These are phyloP conservation scores for Gelatoporia subvermispora DNA, from an alignment of 768 basidiomycete genomes.

Conservation along the genomic window DNA sequence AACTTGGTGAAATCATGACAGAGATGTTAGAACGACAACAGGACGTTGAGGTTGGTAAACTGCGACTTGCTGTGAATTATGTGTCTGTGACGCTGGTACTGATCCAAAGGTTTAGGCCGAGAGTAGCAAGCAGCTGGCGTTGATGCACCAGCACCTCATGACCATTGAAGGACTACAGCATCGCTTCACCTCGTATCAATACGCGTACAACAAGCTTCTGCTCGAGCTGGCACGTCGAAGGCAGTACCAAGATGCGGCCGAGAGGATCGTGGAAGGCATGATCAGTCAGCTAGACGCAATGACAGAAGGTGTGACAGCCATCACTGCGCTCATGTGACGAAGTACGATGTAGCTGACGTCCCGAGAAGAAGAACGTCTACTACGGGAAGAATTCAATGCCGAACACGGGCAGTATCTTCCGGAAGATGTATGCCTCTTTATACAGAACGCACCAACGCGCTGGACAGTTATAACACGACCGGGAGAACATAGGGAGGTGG, in stretches of 20 bases:
- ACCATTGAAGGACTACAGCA: slow-evolving; percentile 61
- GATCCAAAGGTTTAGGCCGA: slow-evolving; percentile 33
- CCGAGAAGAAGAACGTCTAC: slow-evolving; percentile 59
- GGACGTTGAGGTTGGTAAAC: slow-evolving; percentile 51
- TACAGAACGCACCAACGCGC: slow-evolving; percentile 67
- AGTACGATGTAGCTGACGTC: neutral
- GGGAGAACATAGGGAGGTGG: slow-evolving; percentile 48
- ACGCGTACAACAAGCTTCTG: slow-evolving; percentile 69
- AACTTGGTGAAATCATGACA: slow-evolving; percentile 73
- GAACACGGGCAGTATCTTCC: slow-evolving; percentile 73
- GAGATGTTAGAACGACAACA: slow-evolving; percentile 73
- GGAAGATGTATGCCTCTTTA: slow-evolving; percentile 73
- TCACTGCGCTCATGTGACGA: neutral
- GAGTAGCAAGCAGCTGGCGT: slow-evolving; percentile 47
- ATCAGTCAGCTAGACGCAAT: slow-evolving; percentile 56
- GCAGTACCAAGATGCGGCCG: slow-evolving; percentile 61
- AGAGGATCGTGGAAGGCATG: slow-evolving; percentile 64
- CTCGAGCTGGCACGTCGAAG: slow-evolving; percentile 67
- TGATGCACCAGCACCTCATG: slow-evolving; percentile 56
- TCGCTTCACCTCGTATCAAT: slow-evolving; percentile 64
- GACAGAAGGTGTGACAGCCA: slow-evolving; percentile 48
- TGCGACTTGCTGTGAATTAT: neutral
- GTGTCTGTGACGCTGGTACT: neutral
- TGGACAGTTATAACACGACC: slow-evolving; percentile 63
- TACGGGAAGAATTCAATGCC: slow-evolving; percentile 64